Evolutionary conservation across 2,329 filamentous ascomycete genomes (phyloP), one percentile per base, ranked within the genome.

Genomic region (Colletotrichum spinosum): DNA sequence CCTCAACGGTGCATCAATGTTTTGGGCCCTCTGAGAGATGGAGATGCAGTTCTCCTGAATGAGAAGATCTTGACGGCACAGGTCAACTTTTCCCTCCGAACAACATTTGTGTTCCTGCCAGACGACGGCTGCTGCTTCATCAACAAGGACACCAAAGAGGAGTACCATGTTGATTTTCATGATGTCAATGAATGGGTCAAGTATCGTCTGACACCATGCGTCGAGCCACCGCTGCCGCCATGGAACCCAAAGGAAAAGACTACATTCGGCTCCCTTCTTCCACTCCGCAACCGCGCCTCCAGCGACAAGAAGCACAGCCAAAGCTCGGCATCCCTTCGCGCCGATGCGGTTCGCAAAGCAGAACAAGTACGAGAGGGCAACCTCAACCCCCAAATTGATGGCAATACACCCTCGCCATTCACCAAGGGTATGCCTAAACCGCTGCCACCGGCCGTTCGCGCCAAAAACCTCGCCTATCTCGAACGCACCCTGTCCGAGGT

Each of bases 1-100:
- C 94, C 94, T 0, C 90, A 95, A 70, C 88, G 91, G 58, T 97
- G 94, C 74, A 88, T 97, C 74, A 97, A 97, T 74, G 96, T 97
- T 55, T 84, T 97, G 4, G 95, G 95, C 0, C 94, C 94, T 1
- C 77, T 98, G 11, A 89, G 94, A 41, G 95, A 97, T 71, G 94
- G 94, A n/a, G 94, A 98, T 73, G 92, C 94, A 15, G 94, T 97
- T 0, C 84, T 97, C 1, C 84, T 97, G 65, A 97, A 94, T 72
- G 94, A 94, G 67, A 92, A 93, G 69, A 91, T 97, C 0, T 84
- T 98, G 13, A 97, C 94, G 1, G 94, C 95, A 0, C 92, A 96
- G 73, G 94, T 97, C 70, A 97, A 97, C 78, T 97, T 98, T 72
- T 94, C 92, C 0, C 89, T 98, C 54, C 87, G 95, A 8, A 97